Conservation (phyloP, 2,329 filamentous ascomycete genomes). For the Beauveria sp. region DNA sequence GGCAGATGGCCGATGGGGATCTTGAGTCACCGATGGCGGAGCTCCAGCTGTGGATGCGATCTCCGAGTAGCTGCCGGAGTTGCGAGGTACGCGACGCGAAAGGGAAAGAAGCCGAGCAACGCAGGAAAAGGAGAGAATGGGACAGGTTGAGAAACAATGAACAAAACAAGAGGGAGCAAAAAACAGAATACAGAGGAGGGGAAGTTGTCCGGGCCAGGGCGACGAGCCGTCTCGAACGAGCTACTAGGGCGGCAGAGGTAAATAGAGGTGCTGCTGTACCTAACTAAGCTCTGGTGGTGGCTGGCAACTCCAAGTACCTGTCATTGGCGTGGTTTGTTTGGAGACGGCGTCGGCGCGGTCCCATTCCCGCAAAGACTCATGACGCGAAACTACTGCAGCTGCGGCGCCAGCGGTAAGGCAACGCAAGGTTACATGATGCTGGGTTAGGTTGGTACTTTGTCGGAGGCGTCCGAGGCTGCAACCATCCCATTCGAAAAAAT, state of each 20-base stretch:
- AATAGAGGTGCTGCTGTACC: too few species aligned
- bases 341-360: neutral
- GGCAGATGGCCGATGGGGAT: neutral
- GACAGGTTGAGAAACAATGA: neutral
- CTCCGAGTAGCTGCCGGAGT: constrained; percentile 5
- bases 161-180: neutral
- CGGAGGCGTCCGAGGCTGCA: neutral
- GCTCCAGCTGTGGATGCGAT: neutral
- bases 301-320: neutral
- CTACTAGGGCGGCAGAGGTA: neutral
- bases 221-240: neutral
- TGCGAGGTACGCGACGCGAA: neutral
- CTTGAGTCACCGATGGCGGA: constrained; percentile 10
- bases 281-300: neutral
- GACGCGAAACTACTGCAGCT: neutral
- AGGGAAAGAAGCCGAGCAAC: neutral
- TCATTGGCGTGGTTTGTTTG: neutral
- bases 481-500: neutral
- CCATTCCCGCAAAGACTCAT: neutral
- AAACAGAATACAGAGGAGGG: constrained; percentile 1
- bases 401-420: neutral
- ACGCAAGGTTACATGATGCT: neutral
- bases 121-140: neutral
- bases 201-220: neutral
- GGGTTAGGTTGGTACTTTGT: neutral